Base-by-base conservation (phyloP, 305 asterid species). In the Fraxinus baroniana region DNA sequence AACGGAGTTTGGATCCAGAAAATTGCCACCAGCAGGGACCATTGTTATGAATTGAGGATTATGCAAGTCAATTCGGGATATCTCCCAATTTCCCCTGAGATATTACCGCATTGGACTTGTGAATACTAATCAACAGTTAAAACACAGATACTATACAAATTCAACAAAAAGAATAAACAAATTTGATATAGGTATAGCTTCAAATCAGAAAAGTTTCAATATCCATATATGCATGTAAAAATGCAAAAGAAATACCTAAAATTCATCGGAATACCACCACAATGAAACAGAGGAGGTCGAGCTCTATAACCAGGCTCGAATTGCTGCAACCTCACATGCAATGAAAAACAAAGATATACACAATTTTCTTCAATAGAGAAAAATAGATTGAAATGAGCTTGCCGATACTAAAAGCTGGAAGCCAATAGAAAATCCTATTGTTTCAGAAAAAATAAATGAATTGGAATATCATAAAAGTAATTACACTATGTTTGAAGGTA, bases 71-170 rank as follows among this genome's bases (percentile, higher is more conserved):
- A 93, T 88, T 78, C 91, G 85, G 32, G 93, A 86, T 80, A 92
- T 88, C 87, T 91, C 92, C 98, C 97, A 94, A 79, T 89, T 85
- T 62, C 92, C 95, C 86, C 97, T 93, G 91, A 79, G n/a, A 85
- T 20, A 80, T 37, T 70, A 64, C 60, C 17, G 74, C 64, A 70
- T 35, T 10, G 35, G 13, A 36, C 22, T 36, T 70, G 55, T 81
- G 77, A 71, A 39, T 57, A 44, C 35, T 64, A 28, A 30, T 76
- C 39, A 52, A 30, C 64, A 81, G 81, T 71, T 60, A 64, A 36
- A 17, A 72, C 41, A 44, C 3, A 41, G 5, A 20, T 10, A 20
- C 8, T 46, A 33, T 37, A n/a, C 24, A 60, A 73, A 28, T 55
- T 7, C 5, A 60, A 20, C 37, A 74, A 20, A 72, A 32, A 52